Percentiles rank a stretch among this genome's conserved stretches.
Conservation (phyloP, 352 stramenopile species). For the Globisporangium rhizosaccharum region DNA sequence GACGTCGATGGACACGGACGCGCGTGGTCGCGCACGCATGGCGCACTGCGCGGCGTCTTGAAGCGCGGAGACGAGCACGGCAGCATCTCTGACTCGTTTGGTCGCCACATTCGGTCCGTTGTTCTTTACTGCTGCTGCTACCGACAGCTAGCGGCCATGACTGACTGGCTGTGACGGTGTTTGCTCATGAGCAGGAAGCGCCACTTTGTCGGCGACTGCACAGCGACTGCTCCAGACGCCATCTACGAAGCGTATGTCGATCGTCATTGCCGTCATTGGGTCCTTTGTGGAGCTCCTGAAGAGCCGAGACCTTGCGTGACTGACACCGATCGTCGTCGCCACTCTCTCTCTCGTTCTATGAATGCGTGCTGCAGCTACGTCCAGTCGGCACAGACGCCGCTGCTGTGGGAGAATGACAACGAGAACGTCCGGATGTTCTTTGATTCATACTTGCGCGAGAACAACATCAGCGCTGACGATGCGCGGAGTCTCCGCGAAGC, state of each 20-base stretch:
- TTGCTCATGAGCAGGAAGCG: constrained; percentile 24
- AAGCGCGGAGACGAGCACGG: constrained; percentile 43
- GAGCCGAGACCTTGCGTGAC: background rate
- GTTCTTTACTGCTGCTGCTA: background rate
- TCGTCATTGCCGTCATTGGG: background rate
- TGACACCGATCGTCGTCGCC: background rate
- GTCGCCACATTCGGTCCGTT: constrained; percentile 37
- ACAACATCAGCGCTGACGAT: constrained; percentile 70
- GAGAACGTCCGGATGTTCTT: constrained; percentile 80
- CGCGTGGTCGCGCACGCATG: background rate
- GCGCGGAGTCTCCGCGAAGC: constrained; percentile 53
- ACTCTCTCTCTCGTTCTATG: background rate
- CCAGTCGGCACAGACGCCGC: constrained; percentile 44
- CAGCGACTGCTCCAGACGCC: constrained; percentile 25
- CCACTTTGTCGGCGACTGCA: constrained; percentile 68
- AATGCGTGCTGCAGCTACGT: constrained; percentile 39
- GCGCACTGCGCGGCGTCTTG: constrained; percentile 25
- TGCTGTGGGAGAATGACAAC: constrained; percentile 78
- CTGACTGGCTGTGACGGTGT: background rate
- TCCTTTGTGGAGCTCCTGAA: background rate
- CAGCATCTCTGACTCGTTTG: constrained; percentile 37
- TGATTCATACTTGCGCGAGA: constrained; percentile 70
- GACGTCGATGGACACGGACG: background rate
- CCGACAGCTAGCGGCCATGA: background rate
- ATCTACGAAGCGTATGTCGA: constrained; percentile 58